phyloP scores from a whole-genome alignment of 2,329 filamentous ascomycete genomes.

The Claviceps purpurea region DNA sequence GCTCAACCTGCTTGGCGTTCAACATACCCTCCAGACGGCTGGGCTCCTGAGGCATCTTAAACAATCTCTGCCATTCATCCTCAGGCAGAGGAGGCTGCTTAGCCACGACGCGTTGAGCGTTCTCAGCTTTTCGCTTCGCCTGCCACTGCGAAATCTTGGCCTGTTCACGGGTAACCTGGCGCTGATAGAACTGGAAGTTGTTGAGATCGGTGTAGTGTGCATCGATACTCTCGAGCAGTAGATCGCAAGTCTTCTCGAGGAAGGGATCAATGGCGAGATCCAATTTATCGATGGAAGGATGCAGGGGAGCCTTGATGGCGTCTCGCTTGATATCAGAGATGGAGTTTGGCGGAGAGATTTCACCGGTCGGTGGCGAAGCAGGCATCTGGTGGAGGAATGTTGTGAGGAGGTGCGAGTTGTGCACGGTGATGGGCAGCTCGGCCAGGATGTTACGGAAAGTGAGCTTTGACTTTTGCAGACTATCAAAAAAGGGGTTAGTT shows the following conservation, averaged over 20 bases:
- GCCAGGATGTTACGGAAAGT: conserved; percentile 87
- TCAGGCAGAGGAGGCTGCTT: conserved; percentile 86
- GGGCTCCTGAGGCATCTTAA: conserved; percentile 94
- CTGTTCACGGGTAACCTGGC: conserved; percentile 86
- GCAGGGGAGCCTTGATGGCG: conserved; percentile 50
- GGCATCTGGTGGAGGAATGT: conserved; percentile 91
- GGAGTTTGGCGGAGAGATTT: conserved; percentile 64
- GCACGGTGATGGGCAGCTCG: conserved; percentile 77
- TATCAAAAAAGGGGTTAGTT: conserved; percentile 21
- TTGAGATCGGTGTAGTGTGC: conserved; percentile 97
- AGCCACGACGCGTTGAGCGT: conserved; percentile 66
- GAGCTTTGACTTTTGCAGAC: conserved; percentile 87
- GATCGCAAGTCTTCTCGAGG: conserved; percentile 95
- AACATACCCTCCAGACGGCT: conserved; percentile 87
- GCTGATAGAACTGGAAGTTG: conserved; percentile 96
- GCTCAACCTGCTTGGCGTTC: conserved; percentile 90
- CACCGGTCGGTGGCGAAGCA: conserved; percentile 42
- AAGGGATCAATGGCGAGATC: conserved; percentile 93
- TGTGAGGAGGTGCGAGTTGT: conserved; percentile 95
- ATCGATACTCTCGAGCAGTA: conserved; percentile 93
- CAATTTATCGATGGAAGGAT: conserved; percentile 79
- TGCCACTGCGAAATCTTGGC: conserved; percentile 95
- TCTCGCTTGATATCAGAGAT: conserved; percentile 64
- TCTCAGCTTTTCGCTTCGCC: conserved; percentile 91
- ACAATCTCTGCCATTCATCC: conserved; percentile 95